Evolutionary conservation across 2,329 filamentous ascomycete species (phyloP).

Genomic region (Dichotomopilus funicola): DNA sequence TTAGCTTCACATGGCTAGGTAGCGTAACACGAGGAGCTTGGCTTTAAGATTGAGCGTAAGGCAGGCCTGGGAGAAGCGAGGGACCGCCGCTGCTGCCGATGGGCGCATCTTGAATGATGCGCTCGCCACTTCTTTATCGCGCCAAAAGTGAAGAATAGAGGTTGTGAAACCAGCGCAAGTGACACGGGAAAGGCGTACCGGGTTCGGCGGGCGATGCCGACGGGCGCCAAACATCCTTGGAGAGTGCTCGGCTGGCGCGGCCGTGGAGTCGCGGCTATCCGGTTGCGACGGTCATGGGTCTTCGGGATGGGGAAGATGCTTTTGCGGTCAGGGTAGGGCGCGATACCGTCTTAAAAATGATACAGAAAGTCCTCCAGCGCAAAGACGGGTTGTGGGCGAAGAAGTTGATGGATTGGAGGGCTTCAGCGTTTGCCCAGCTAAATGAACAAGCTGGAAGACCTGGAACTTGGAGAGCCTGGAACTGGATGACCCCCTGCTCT

Average conservation of each 20-base stretch:
- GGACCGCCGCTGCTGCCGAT: too few relatives aligned
- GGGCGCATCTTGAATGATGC: too few relatives aligned
- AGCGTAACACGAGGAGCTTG: neutral
- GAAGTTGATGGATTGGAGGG: too few relatives aligned
- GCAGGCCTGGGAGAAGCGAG: too few relatives aligned
- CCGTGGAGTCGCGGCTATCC: conserved; percentile 13
- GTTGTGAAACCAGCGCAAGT: neutral
- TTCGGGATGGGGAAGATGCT: neutral
- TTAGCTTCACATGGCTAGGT: neutral
- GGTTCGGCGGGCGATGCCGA: conserved; percentile 42
- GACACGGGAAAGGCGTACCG: conserved; percentile 37
- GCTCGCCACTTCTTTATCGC: too few relatives aligned
- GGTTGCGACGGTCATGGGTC: conserved; percentile 13
- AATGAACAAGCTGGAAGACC: too few relatives aligned
- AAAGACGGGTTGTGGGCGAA: too few relatives aligned
- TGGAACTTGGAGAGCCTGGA: too few relatives aligned
- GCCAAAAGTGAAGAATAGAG: too few relatives aligned
- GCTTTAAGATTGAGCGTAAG: neutral
- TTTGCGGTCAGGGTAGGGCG: neutral
- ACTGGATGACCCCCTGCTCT: too few relatives aligned
- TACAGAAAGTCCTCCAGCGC: too few relatives aligned
- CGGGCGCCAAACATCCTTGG: conserved; percentile 45
- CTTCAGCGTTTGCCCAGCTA: too few relatives aligned
- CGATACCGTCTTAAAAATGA: neutral
- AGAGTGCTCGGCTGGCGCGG: conserved; percentile 11